Conservation (phyloP, 2,329 filamentous ascomycete species). For the Eurotiales sp. region DNA sequence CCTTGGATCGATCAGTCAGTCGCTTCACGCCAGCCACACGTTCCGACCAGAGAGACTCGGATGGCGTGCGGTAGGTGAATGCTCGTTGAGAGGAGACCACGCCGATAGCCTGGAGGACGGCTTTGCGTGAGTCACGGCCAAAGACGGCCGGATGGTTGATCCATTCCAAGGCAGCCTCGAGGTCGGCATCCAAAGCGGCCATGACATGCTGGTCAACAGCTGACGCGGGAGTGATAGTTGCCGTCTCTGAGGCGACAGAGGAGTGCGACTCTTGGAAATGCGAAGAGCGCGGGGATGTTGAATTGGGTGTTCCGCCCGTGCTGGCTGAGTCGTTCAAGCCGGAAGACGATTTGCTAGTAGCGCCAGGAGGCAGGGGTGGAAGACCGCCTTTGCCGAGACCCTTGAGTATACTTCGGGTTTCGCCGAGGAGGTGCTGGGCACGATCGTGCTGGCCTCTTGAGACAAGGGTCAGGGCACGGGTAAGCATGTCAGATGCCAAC, state of each 20-base stretch:
- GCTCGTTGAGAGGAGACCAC: constrained; percentile 93
- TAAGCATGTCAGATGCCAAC: constrained; percentile 96
- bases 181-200: constrained; percentile 80
- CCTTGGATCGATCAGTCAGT: constrained; percentile 76
- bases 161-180: constrained; percentile 91
- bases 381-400: constrained; percentile 92
- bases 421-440: constrained; percentile 84
- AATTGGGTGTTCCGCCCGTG: constrained; percentile 34
- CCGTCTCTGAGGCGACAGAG: constrained; percentile 36
- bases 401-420: constrained; percentile 92
- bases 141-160: constrained; percentile 97
- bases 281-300: constrained; percentile 36
- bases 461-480: constrained; percentile 83
- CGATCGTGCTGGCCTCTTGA: constrained; percentile 89
- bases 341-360: constrained; percentile 36
- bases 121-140: constrained; percentile 87
- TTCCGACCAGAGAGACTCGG: constrained; percentile 84
- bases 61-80: constrained; percentile 86
- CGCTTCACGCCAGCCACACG: constrained; percentile 76
- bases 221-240: constrained; percentile 53
- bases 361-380: constrained; percentile 69
- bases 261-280: constrained; percentile 28
- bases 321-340: constrained; percentile 35
- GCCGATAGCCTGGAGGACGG: constrained; percentile 91
- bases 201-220: constrained; percentile 85